Base-by-base conservation (phyloP, 2,329 filamentous ascomycete genomes). In the Hymenotorrendiella dingleyae region DNA sequence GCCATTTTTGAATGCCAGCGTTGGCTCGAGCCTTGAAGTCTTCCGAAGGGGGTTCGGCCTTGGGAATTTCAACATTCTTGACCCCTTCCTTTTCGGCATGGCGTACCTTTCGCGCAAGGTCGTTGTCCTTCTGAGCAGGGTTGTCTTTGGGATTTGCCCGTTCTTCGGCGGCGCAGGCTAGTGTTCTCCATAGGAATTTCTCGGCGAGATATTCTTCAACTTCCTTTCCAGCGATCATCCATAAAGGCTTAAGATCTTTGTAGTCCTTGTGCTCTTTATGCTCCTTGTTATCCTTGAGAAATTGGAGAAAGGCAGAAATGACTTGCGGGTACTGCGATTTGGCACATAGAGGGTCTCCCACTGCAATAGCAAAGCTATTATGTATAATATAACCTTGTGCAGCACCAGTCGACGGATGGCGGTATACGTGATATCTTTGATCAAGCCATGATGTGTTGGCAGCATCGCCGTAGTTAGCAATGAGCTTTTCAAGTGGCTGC, bases 381-480 rank as follows among this genome's bases (percentile, higher is more conserved):
- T 84, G 79, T 34, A 80, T 78, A 2, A 93, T 86, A 59, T 86
- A 96, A 9, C 88, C 86, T 24, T 95, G 74, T 4, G 89, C 89
- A 0, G 89, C 90, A 36, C 90, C 90, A 2, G 85, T 91, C 24
- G 69, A 63, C 17, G 76, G 67, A 59, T 95, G 87, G 22, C 90
- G 82, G 87, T 88, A 96, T 45, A 94, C 81, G 58, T 86, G 75
- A 62, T 90, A 95, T 6, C 88, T 81, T 6, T 89, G 85, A 62
- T 96, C 90, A 6, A 93, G 76, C 88, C 89, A 96, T 0, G 88
- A 93, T 0, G 90, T 96, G 59, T 94, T 94, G 36, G 88, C 89
- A 2, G 90, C 88, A 64, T 96, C 90, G 49, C 90, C 90, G 55
- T 96, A 96, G 64, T 96, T 96, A 59, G 88, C 88, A 62, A 96